A percentile compares a stretch with the other conserved stretches of the same genome.
These are phyloP conservation scores for Erythrobasidium hasegawianum DNA, from an alignment of 1,284 basidiomycete species.

Conservation along the genomic window DNA sequence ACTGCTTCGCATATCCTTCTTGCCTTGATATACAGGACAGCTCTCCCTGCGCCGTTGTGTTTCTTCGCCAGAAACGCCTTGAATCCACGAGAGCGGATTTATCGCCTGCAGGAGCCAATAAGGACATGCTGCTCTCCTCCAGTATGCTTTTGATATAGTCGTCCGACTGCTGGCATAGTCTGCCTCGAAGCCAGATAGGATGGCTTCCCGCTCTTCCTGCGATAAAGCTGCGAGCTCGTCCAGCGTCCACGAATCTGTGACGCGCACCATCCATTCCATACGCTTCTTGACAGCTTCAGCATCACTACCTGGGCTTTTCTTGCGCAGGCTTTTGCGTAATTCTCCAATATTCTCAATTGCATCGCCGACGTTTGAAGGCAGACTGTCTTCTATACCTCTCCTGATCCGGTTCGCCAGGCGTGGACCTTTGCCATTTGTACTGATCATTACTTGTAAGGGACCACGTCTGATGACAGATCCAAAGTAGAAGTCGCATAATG, in stretches of 20 bases:
- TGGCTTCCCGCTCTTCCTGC: constrained; percentile 49
- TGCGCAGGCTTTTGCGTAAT: constrained; percentile 64
- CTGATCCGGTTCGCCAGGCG: constrained; percentile 82
- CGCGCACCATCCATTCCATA: constrained; percentile 92
- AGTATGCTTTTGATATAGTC: constrained; percentile 28
- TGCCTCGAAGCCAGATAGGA: constrained; percentile 49
- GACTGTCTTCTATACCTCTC: constrained; percentile 61
- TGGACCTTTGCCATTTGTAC: constrained; percentile 90
- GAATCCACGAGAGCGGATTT: constrained; percentile 25
- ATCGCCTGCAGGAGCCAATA: constrained; percentile 26
- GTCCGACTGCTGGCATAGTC: constrained; percentile 45
- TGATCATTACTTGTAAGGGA: constrained; percentile 91
- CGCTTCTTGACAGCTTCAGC: constrained; percentile 65
- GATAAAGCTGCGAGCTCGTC: constrained; percentile 68
- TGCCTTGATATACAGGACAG: constrained; percentile 22
- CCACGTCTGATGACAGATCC: constrained; percentile 87
- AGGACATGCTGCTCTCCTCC: constrained; percentile 7
- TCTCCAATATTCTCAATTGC: constrained; percentile 77
- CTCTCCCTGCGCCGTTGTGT: constrained; percentile 11
- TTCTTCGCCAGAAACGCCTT: constrained; percentile 8
- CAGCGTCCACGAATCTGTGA: constrained; percentile 80
- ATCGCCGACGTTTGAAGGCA: constrained; percentile 70
- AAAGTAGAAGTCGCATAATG: constrained; percentile 95
- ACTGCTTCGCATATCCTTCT: constrained; percentile 5
- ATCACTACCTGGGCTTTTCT: constrained; percentile 68